A percentile compares a stretch with the other conserved stretches of the same genome.
Conservation (phyloP, 176 grass and related monocot genomes). For the Tuctoria greenei region DNA sequence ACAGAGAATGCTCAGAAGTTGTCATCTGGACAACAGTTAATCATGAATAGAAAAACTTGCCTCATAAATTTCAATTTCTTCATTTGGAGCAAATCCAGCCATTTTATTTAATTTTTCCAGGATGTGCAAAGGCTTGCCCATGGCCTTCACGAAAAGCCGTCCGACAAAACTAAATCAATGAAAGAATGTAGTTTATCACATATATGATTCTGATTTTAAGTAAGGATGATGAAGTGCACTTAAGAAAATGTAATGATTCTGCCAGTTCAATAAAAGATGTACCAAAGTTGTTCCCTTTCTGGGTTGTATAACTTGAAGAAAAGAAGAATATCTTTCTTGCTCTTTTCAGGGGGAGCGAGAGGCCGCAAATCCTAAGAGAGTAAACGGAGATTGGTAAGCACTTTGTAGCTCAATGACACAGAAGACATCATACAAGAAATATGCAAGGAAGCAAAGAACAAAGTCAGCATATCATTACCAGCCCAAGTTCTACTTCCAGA, state of each 20-base stretch:
- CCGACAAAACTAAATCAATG: slow-evolving; percentile 69
- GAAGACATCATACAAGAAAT: slow-evolving; percentile 20
- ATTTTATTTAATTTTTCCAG: slow-evolving; percentile 78
- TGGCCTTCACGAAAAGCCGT: slow-evolving; percentile 72
- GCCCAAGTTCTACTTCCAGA: slow-evolving; percentile 77
- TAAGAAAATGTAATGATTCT: background rate
- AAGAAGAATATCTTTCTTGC: slow-evolving; percentile 87
- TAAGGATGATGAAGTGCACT: slow-evolving; percentile 20
- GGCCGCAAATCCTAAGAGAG: slow-evolving; percentile 58
- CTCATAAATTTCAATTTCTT: slow-evolving; percentile 94
- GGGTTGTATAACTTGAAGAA: slow-evolving; percentile 93
- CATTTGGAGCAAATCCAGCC: slow-evolving; percentile 68
- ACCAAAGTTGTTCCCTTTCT: slow-evolving; percentile 87
- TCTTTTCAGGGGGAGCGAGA: slow-evolving; percentile 72
- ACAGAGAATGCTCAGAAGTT: slow-evolving; percentile 1
- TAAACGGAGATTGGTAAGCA: slow-evolving; percentile 32
- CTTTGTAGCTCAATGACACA: slow-evolving; percentile 7
- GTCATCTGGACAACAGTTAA: slow-evolving; percentile 3
- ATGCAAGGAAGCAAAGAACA: slow-evolving; percentile 18
- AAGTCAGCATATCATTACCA: slow-evolving; percentile 49
- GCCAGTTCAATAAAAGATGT: slow-evolving; percentile 32
- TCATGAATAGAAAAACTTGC: slow-evolving; percentile 45
- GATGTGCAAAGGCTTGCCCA: slow-evolving; percentile 80
- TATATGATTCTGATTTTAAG: background rate
- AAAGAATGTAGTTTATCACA: slow-evolving; percentile 9